Percentiles rank a stretch among this genome's conserved stretches.
These are phyloP conservation scores for Xylariaceae sp. DNA, from an alignment of 2,329 filamentous ascomycete species.

Conservation along the genomic window DNA sequence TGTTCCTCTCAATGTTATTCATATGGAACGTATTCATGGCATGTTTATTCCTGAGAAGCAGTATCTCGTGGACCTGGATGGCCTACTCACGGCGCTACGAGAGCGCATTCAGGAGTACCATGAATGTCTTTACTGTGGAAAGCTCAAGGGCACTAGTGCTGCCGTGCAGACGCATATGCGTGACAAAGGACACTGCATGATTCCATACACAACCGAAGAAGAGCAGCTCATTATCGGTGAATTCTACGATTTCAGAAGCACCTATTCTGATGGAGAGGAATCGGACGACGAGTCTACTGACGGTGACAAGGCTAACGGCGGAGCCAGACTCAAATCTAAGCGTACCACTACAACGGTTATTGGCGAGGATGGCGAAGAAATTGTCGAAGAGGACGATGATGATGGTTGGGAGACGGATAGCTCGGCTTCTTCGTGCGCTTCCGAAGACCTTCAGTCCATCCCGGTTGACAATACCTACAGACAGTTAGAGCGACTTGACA, in stretches of 20 bases:
- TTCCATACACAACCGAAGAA: slow-evolving; percentile 80
- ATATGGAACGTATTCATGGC: slow-evolving; percentile 91
- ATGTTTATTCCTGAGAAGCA: slow-evolving; percentile 91
- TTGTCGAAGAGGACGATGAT: slow-evolving; percentile 60
- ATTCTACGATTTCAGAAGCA: slow-evolving; percentile 94
- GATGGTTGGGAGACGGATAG: slow-evolving; percentile 96
- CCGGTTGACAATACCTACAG: slow-evolving; percentile 67
- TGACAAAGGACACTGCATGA: slow-evolving; percentile 94
- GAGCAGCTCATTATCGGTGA: slow-evolving; percentile 93
- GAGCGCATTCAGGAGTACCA: slow-evolving; percentile 73
- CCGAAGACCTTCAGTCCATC: slow-evolving; percentile 74
- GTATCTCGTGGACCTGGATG: slow-evolving; percentile 77
- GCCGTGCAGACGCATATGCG: slow-evolving; percentile 96
- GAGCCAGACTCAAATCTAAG: slow-evolving; percentile 64
- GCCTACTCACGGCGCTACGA: slow-evolving; percentile 71
- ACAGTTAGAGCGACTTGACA: slow-evolving; percentile 65
- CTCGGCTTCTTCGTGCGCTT: slow-evolving; percentile 81
- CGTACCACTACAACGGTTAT: slow-evolving; percentile 46
- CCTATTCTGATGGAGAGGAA: slow-evolving; percentile 78
- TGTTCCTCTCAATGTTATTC: slow-evolving; percentile 68
- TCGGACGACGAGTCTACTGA: slow-evolving; percentile 50
- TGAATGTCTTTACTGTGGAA: slow-evolving; percentile 85
- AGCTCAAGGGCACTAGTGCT: slow-evolving; percentile 68
- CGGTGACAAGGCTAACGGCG: slow-evolving; percentile 48
- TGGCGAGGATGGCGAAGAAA: slow-evolving; percentile 50